Evolutionary conservation across 1,139 yeast genomes (phyloP).

Genomic region (Geotrichum histeridarum): DNA sequence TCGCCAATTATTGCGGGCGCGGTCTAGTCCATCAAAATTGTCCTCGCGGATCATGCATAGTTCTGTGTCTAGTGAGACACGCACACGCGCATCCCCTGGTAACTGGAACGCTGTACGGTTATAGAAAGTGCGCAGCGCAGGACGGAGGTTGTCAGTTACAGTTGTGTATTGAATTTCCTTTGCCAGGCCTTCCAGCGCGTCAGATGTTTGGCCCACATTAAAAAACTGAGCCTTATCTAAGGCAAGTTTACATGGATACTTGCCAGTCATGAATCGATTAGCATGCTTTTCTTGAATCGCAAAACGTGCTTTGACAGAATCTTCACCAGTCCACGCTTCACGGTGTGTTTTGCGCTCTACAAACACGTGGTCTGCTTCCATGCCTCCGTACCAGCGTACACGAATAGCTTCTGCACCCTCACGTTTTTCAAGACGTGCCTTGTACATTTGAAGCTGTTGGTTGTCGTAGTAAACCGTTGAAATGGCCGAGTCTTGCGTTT

Average conservation of each 20-base stretch:
- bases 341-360: conserved; percentile 97
- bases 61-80: conserved; percentile 95
- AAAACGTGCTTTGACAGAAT: conserved; percentile 94
- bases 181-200: conserved; percentile 85
- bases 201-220: conserved; percentile 88
- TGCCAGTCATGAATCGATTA: conserved; percentile 75
- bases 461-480: conserved; percentile 95
- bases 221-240: conserved; percentile 81
- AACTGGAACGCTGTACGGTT: conserved; percentile 97
- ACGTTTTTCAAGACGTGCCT: conserved; percentile 89
- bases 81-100: conserved; percentile 98
- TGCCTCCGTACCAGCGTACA: conserved; percentile 98
- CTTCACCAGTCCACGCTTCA: conserved; percentile 99
- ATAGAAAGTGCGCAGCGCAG: conserved; percentile 92
- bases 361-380: conserved; percentile 85
- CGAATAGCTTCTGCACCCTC: conserved; percentile 99
- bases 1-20: conserved; percentile 94
- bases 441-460: conserved; percentile 78
- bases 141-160: conserved; percentile 76
- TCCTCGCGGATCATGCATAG: conserved; percentile 95
- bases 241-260: conserved; percentile 78
- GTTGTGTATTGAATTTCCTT: conserved; percentile 88
- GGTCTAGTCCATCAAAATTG: conserved; percentile 84
- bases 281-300: conserved; percentile 86
- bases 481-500: conserved; percentile 88